These are phyloP conservation scores for Dendrothele bispora DNA, from an alignment of 768 basidiomycete species.

Conservation along the genomic window DNA sequence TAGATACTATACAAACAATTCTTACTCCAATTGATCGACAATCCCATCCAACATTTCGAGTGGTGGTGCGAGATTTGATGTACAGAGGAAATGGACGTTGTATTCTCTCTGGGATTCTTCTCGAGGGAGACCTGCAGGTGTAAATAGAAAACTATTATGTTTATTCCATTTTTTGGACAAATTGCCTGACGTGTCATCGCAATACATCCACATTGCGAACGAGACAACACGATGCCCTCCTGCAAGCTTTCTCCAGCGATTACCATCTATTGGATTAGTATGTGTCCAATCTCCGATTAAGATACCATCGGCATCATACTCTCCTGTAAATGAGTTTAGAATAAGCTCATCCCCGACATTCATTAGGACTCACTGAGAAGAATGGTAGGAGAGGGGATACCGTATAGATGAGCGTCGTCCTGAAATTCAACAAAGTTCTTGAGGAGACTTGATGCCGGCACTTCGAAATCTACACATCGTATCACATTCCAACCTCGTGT, in stretches of 20 bases:
- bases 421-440: slow-evolving; percentile 2
- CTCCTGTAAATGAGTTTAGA: neutral
- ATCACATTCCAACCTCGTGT: too few relatives aligned
- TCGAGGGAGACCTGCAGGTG: neutral
- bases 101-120: neutral
- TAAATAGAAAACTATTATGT: slow-evolving; percentile 14
- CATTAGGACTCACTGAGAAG: neutral
- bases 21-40: slow-evolving; percentile 7
- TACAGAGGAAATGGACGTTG: slow-evolving; percentile 6
- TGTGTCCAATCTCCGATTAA: neutral
- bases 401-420: neutral
- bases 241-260: neutral
- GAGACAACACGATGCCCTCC: neutral
- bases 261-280: neutral
- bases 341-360: neutral
- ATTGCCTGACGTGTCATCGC: slow-evolving; percentile 28
- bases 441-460: neutral
- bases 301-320: too few relatives aligned
- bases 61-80: slow-evolving; percentile 15
- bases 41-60: slow-evolving; percentile 24
- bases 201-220: slow-evolving; percentile 1
- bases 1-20: neutral
- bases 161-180: slow-evolving; percentile 18
- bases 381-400: neutral
- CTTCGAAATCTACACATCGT: neutral